Evolutionary conservation across 106 monocot genomes (phyloP).

Genomic region (Platanthera guangdongensis): DNA sequence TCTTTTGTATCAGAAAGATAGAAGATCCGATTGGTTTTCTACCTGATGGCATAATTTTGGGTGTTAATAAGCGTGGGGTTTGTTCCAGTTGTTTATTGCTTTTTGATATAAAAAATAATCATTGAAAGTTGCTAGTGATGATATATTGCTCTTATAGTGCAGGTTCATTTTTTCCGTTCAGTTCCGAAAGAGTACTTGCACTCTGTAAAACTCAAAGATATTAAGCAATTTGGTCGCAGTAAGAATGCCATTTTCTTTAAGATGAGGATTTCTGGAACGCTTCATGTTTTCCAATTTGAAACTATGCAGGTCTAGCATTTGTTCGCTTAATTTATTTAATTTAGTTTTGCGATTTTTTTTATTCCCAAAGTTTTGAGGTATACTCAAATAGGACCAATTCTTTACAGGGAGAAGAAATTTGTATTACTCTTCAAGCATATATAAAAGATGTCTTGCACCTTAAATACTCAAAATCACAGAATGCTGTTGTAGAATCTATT

Average conservation of each 20-base stretch:
- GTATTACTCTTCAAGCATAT: conserved; percentile 97
- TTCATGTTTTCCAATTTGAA: conserved; percentile 97
- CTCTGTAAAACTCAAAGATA: conserved; percentile 89
- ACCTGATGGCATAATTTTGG: conserved; percentile 84
- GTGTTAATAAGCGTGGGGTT: conserved; percentile 97
- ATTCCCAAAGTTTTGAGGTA: background rate
- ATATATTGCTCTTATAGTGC: background rate
- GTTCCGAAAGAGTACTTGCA: conserved; percentile 95
- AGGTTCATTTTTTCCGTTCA: conserved; percentile 99
- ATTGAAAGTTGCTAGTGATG: background rate
- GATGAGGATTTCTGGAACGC: conserved; percentile 93
- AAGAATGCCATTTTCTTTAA: conserved; percentile 93
- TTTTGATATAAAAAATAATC: background rate
- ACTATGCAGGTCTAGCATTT: conserved; percentile 78
- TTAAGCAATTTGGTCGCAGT: conserved; percentile 98
- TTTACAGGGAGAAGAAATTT: conserved; percentile 93
- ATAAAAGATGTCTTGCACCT: conserved; percentile 99
- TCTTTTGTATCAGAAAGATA: conserved; percentile 83
- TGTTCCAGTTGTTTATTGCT: conserved; percentile 12
- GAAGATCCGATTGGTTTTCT: conserved; percentile 92
- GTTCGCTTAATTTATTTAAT: background rate
- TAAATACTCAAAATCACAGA: conserved; percentile 78
- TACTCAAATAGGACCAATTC: background rate
- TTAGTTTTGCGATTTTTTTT: background rate
- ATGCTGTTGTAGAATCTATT: conserved; percentile 35